Evolutionary conservation across 2,329 filamentous ascomycete genomes (phyloP), one percentile per base, ranked within the genome.

Genomic region (Aspergillus spinulosporus): DNA sequence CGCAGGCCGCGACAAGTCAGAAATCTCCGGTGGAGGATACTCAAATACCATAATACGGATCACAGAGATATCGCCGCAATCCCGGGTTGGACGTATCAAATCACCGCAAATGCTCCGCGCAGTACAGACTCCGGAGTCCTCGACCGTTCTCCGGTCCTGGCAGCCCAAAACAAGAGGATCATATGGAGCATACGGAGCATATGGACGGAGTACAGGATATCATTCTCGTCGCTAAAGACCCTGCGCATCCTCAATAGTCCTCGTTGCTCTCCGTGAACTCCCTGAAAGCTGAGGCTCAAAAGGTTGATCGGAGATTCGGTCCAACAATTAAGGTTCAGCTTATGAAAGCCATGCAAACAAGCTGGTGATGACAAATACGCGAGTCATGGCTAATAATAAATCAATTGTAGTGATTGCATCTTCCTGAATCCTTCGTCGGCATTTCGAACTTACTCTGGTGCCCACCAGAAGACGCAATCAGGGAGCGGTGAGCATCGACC

Each of bases 1-100:
- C 47, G 53, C 53, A 42, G 47, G 34, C 47, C 53, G 53, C 53
- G 53, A 50, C 15, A 37, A 37, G 34, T 37, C 34, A 21, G 21
- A 32, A 43, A 8, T 52, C 34, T 48, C 43, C 37, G 42, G 49
- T 4, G 29, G 26, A 21, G 43, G 43, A 29, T 15, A 11, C 5
- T 21, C 14, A 14, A 5, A 40, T n/a, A 40, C n/a, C 8, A 12
- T 8, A 12, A 28, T 12, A 21, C 21, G 21, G 21, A 21, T 21
- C 21, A 21, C 4, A 28, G 7, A 11, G 4, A 4, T 32, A 31
- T 39, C 15, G 31, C 40, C 47, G 39, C 40, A 51, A 50, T 40
- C 42, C 39, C 29, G 21, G 31, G 53, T 51, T 49, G 14, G 53
- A 56, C 43, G 48, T 50, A 50, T 56, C 53, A 56, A 40, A 29